Base-by-base conservation (phyloP, 1,139 yeast species). In the Kodamaea fungicola region DNA sequence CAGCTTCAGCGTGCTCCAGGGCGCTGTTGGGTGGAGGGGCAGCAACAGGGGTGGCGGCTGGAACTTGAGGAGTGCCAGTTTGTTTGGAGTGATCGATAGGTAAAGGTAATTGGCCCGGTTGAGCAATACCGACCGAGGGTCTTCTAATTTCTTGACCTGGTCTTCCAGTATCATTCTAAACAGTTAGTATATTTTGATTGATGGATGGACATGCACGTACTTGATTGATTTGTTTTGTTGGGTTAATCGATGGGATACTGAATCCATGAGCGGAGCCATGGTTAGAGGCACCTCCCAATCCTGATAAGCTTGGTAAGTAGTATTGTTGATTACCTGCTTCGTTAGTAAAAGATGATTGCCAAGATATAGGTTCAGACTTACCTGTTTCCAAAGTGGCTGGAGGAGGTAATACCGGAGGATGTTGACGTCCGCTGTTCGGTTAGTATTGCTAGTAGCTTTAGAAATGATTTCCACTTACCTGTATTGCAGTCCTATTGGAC, bases 351-450 rank as follows among this genome's bases (percentile, higher is more conserved):
- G 33, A 12, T 9, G 22, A 4, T 8, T 24, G 9, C 7, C n/a
- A 12, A 7, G 9, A 7, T 12, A n/a, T 33, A 5, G 28, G 6
- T 16, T 24, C 5, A 12, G 47, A 67, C 68, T 51, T 65, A 61
- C 76, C 76, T 42, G 76, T 59, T 48, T 73, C 78, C 49, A 74
- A 63, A 30, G 75, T 66, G 12, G 78, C 75, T 8, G 80, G 79
- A 7, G 80, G 80, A 2, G 80, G 80, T 44, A 76, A 68, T 25
- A 74, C 76, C 7, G 80, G 77, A 9, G 78, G 76, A 41, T 66
- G 70, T 52, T 61, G 76, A 51, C 75, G 75, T 47, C 70, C 64
- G 16, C 40, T 37, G 12, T 22, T 13, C 13, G 16, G 9, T 37
- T 37, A 32, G 40, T 37, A 33, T 25, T 9, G 9, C 4, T 9